Conservation (phyloP, 208 protist genomes). For the Strigomonas galati region DNA sequence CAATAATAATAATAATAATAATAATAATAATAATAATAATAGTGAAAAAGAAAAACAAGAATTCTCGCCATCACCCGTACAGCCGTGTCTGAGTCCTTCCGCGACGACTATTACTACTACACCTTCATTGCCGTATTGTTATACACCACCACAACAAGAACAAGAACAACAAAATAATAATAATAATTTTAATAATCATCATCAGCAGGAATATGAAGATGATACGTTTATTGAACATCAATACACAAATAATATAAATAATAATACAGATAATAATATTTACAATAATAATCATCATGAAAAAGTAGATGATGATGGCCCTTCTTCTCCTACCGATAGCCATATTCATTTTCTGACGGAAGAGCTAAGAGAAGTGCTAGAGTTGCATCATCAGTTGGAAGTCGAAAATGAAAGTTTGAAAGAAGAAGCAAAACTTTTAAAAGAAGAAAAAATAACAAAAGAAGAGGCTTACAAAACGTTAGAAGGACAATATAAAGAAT, state of each 20-base stretch:
- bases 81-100: neutral
- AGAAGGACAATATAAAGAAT: too few species aligned
- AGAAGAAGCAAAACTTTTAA: too few species aligned
- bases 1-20: conserved; percentile 3
- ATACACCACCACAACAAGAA: neutral
- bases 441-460: too few species aligned
- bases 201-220: neutral
- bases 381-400: too few species aligned
- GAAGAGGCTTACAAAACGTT: too few species aligned
- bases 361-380: too few species aligned
- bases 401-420: too few species aligned
- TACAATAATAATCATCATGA: too few species aligned
- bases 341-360: too few species aligned
- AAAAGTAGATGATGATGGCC: too few species aligned
- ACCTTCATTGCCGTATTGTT: neutral
- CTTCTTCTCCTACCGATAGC: too few species aligned
- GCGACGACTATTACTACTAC: conserved; percentile 1
- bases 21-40: conserved; percentile 7
- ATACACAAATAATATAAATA: neutral
- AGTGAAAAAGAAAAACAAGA: neutral
- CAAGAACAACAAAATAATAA: neutral
- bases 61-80: neutral
- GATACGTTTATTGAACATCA: neutral
- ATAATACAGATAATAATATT: conserved; percentile 1
- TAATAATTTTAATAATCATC: conserved; percentile 5